Base-by-base conservation (phyloP, 805 yeast species). In the Teunomyces aglyptinius region DNA sequence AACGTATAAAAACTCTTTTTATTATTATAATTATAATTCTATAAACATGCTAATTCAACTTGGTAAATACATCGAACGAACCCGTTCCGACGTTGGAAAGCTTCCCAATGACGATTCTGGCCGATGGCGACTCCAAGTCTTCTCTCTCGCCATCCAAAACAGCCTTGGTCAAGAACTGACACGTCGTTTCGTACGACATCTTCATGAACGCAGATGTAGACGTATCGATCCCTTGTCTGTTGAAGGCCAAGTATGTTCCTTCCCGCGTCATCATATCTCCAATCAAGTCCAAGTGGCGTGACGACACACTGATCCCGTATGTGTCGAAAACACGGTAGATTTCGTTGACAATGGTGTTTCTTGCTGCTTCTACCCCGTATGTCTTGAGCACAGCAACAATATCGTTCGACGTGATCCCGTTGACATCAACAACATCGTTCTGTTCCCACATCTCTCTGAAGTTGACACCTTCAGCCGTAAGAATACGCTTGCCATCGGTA, bases 191-290 rank as follows among this genome's bases (percentile, higher is more conserved):
- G 69, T 90, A 94, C 47, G 97, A 89, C 99, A 94, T 94, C 76
- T 94, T 94, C 91, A 89, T 86, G 76, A 94, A 89, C 13, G 98
- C 87, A 6, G 98, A 91, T 1, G 97, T 90, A 11, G 94, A 82
- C 1, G 96, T 80, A 67, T 94, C 98, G 65, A 95, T 91, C 68
- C 99, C 99, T 73, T 89, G 97, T 77, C 99, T 88, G 70, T 89
- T 91, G 77, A 94, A 94, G 20, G 99, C 96, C 64, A 92, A 73
- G 64, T 91, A 94, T 2, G 95, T 81, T 61, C 99, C 99, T 70
- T 94, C 98, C 70, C 99, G 83, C 4, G 99, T 94, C 99, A 94
- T 94, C 89, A 89, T 88, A 69, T 94, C 99, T 54, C 96, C 99
- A 67, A 94, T 85, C 66, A 94, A 81, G 64, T 94, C 99, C 71